Conservation (phyloP, 75 land plant genomes). For the Ceratopteris richardii region DNA sequence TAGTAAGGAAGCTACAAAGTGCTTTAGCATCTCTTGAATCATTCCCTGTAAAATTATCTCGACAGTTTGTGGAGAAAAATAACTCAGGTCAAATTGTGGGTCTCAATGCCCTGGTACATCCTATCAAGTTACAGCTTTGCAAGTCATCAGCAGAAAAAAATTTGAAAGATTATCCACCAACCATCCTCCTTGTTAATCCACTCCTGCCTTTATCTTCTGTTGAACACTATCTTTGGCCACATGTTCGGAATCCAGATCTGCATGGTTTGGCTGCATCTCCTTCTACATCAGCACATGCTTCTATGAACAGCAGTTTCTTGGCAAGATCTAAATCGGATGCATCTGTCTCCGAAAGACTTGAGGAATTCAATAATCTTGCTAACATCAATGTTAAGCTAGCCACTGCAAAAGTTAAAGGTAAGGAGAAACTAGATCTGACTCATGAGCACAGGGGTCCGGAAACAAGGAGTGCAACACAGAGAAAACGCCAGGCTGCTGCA, state of each 20-base stretch:
- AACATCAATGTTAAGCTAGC: too few relatives aligned
- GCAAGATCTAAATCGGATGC: conserved; percentile 1
- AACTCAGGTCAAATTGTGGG: conserved; percentile 37
- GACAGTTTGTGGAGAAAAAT: conserved; percentile 12
- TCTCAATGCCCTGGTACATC: conserved; percentile 24
- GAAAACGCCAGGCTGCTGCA: conserved; percentile 4
- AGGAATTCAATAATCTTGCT: neutral
- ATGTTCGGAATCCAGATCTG: conserved; percentile 14
- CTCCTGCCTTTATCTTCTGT: conserved; percentile 34
- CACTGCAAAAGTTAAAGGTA: too few relatives aligned
- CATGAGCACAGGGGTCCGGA: conserved; percentile 4
- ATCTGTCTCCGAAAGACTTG: neutral
- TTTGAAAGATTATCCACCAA: conserved; percentile 30
- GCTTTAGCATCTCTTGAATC: conserved; percentile 58
- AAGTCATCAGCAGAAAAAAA: conserved; percentile 36
- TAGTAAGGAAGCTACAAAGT: conserved; percentile 50
- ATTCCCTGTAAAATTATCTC: conserved; percentile 47
- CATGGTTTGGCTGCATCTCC: neutral
- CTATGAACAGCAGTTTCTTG: neutral
- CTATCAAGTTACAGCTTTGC: conserved; percentile 42
- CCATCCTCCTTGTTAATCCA: conserved; percentile 33
- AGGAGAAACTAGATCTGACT: neutral
- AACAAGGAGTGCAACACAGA: conserved; percentile 4
- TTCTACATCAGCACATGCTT: neutral
- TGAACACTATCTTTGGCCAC: conserved; percentile 52